Conservation (phyloP, 768 basidiomycete species). For the Cubamyces sp. region DNA sequence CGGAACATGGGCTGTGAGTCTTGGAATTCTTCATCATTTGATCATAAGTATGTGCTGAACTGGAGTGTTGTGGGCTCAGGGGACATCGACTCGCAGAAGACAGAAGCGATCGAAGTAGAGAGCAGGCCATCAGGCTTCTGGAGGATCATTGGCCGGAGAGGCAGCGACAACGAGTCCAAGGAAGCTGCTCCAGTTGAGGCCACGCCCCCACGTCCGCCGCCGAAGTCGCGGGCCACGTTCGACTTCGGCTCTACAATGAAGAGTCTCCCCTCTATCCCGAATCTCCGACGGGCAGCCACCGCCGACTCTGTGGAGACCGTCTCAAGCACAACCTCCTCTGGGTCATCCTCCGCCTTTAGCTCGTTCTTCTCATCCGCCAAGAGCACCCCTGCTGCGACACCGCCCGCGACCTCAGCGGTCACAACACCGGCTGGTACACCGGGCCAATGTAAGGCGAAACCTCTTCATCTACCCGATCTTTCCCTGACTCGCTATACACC, state of each 20-base stretch:
- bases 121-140: conserved; percentile 54
- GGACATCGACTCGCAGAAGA: conserved; percentile 64
- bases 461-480: not conserved
- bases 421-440: conserved; percentile 29
- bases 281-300: conserved; percentile 31
- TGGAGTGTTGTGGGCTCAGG: conserved; percentile 44
- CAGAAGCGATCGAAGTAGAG: conserved; percentile 64
- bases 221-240: conserved; percentile 27
- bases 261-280: conserved; percentile 31
- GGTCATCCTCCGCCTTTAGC: conserved; percentile 18
- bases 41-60: not conserved
- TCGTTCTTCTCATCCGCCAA: conserved; percentile 23
- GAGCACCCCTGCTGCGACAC: conserved; percentile 16
- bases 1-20: conserved; percentile 79
- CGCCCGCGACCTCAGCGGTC: conserved; percentile 12
- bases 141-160: conserved; percentile 48
- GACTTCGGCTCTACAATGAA: conserved; percentile 31
- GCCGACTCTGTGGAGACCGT: conserved; percentile 31
- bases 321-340: conserved; percentile 24
- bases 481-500: not conserved
- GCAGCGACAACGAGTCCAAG: conserved; percentile 49
- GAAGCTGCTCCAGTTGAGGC: conserved; percentile 25
- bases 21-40: not conserved
- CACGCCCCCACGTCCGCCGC: conserved; percentile 19
- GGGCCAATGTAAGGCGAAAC: conserved; percentile 20